Base-by-base conservation (phyloP, 139 green algal species). In the Closterium sp. region DNA sequence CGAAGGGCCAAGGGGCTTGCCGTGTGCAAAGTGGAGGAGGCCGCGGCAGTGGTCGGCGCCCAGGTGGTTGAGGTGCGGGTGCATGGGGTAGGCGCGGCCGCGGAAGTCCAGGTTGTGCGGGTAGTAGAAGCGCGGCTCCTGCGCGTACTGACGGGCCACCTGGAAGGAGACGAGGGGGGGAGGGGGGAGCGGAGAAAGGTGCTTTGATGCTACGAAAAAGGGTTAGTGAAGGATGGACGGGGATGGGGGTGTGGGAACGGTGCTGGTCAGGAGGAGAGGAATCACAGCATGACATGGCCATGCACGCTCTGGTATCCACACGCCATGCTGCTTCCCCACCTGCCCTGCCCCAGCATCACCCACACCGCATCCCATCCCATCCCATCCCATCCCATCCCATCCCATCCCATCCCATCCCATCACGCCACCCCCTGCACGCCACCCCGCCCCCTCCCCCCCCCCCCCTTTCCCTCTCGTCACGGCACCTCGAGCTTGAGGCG, bases 81-180 rank as follows among this genome's bases (percentile, higher is more conserved):
- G 97, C 93, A 99, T 97, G 7, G 98, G 97, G 94, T 99, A 99
- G 25, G 97, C 98, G 34, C 98, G 96, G 10, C 98, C 98, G 33
- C 98, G 89, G 96, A 99, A 99, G 94, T 99, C 97, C 1, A 98
- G 35, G 91, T 97, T 98, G 95, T 99, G 97, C 1, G 97, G 97
- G 89, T 97, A 98, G 94, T 97, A 99, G 94, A 99, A 96, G 5
- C 55, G 33, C 64, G 84, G 89, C 96, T 97, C 83, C 3, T 87
- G 7, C 9, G 84, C 19, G 16, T 94, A 91, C 35, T 92, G 35
- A 0, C 32, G 10, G 5, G 87, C 76, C 31, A 94, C 88, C 90
- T 93, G 90, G 4, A 4, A 16, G 33, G 31, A 8, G 2, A n/a
- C n/a, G n/a, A n/a, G n/a, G n/a, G n/a, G n/a, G n/a, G n/a, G n/a